Evolutionary conservation across 306 rosid species (phyloP).

Genomic region (Corylus heterophylla): DNA sequence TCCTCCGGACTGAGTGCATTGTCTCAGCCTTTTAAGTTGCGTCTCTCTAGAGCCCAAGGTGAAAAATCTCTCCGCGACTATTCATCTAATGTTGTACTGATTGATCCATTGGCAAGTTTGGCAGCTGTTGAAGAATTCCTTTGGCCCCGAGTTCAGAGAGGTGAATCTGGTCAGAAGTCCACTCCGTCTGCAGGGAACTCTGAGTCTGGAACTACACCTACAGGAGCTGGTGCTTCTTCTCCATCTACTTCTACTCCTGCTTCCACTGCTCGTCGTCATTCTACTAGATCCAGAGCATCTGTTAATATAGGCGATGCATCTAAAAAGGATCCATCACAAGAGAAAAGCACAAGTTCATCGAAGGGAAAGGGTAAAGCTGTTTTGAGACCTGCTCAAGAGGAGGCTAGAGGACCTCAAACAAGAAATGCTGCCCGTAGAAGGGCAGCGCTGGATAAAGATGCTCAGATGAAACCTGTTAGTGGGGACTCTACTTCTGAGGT

Average conservation of each 20-base stretch:
- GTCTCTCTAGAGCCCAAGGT: slow-evolving; percentile 94
- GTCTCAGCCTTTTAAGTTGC: slow-evolving; percentile 92
- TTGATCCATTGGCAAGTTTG: slow-evolving; percentile 92
- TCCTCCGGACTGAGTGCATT: slow-evolving; percentile 92
- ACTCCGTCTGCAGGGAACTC: slow-evolving; percentile 66
- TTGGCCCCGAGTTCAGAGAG: slow-evolving; percentile 93
- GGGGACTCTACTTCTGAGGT: slow-evolving; percentile 99
- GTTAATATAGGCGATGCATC: slow-evolving; percentile 73
- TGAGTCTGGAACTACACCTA: slow-evolving; percentile 79
- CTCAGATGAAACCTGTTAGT: slow-evolving; percentile 63
- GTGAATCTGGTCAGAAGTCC: slow-evolving; percentile 80
- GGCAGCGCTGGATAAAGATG: slow-evolving; percentile 84
- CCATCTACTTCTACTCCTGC: slow-evolving; percentile 64
- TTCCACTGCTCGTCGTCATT: slow-evolving; percentile 67
- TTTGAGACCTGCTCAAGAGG: slow-evolving; percentile 83
- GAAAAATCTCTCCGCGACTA: slow-evolving; percentile 89
- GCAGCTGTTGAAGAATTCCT: slow-evolving; percentile 98
- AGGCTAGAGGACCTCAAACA: slow-evolving; percentile 85
- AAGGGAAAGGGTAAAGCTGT: slow-evolving; percentile 98
- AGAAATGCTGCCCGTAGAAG: slow-evolving; percentile 88
- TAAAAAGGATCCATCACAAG: slow-evolving; percentile 65
- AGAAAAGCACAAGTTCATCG: slow-evolving; percentile 75
- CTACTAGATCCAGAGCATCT: slow-evolving; percentile 84
- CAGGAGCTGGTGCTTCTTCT: slow-evolving; percentile 72
- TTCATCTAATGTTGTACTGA: slow-evolving; percentile 87